Evolutionary conservation across 768 basidiomycete genomes (phyloP).

Genomic region (Steccherinum ochraceum): DNA sequence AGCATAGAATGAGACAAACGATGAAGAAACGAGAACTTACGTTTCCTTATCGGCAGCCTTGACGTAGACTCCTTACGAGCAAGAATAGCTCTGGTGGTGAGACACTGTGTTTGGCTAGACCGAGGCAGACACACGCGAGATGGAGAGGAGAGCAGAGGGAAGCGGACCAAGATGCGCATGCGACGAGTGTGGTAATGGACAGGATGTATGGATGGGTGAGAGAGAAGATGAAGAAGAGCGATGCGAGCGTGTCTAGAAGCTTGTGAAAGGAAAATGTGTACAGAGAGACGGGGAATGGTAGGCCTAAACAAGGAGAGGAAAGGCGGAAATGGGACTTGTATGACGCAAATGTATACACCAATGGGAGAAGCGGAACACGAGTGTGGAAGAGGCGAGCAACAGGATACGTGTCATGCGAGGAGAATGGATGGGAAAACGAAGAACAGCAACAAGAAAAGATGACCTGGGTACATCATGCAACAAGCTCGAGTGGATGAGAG

Average conservation of each 20-base stretch:
- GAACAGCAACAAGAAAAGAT: conserved; percentile 5
- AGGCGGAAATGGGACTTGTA: conserved; percentile 12
- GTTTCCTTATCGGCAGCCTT: conserved; percentile 92
- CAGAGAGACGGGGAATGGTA: conserved; percentile 35
- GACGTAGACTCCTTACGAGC: conserved; percentile 88
- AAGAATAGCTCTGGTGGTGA: conserved; percentile 56
- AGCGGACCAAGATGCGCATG: conserved; percentile 28
- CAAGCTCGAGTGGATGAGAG: conserved; percentile 5
- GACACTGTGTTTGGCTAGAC: not conserved
- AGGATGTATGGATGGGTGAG: too few species aligned
- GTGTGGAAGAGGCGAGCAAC: too few species aligned
- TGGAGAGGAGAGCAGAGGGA: not conserved
- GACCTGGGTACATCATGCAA: conserved; percentile 10
- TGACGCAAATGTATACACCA: conserved; percentile 9
- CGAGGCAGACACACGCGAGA: not conserved
- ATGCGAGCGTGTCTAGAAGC: too few species aligned
- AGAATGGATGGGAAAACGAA: conserved; percentile 1
- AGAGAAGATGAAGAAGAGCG: too few species aligned
- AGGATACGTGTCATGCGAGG: too few species aligned
- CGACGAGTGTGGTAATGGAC: conserved; percentile 90
- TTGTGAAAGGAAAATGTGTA: too few species aligned
- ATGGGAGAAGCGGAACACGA: too few species aligned
- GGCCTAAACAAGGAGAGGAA: not conserved
- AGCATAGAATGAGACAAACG: not conserved
- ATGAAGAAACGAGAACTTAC: conserved; percentile 24